These are phyloP conservation scores for Aspergillus sp. DNA, from an alignment of 2,329 filamentous ascomycete genomes.

Conservation along the genomic window DNA sequence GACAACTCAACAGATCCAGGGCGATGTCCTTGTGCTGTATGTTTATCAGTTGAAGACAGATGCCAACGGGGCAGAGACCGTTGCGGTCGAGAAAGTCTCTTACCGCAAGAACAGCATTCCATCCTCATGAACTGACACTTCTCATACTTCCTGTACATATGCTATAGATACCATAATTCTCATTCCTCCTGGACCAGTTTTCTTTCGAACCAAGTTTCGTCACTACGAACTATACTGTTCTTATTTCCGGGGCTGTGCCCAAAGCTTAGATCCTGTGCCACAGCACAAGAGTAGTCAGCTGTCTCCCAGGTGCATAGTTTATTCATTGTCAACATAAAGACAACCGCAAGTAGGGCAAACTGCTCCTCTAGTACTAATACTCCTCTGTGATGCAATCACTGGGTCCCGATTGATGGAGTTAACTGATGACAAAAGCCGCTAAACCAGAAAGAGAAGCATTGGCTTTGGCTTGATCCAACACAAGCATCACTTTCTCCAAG, in stretches of 20 bases:
- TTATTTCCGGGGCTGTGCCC: neutral
- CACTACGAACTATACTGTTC: neutral
- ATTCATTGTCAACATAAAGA: neutral
- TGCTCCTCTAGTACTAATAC: neutral
- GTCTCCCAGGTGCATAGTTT: neutral
- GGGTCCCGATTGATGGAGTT: neutral
- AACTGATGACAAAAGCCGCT: constrained; percentile 30
- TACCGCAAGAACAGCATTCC: constrained; percentile 76
- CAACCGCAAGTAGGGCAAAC: too few species aligned
- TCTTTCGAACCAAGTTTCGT: neutral
- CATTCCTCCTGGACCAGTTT: neutral
- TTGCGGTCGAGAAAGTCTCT: constrained; percentile 83
- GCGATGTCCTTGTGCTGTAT: constrained; percentile 92
- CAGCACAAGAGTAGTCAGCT: neutral
- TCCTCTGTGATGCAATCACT: neutral
- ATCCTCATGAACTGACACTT: constrained; percentile 49
- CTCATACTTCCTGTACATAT: constrained; percentile 37
- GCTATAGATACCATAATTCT: constrained; percentile 27
- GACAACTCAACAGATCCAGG: constrained; percentile 71
- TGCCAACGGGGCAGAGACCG: constrained; percentile 75
- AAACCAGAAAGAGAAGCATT: constrained; percentile 35
- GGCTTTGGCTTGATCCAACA: constrained; percentile 31
- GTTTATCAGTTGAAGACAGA: constrained; percentile 87
- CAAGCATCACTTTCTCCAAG: constrained; percentile 25
- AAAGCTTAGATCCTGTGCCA: neutral